phyloP scores from a whole-genome alignment of 768 basidiomycete genomes.

The Lanmaoa rubissima region DNA sequence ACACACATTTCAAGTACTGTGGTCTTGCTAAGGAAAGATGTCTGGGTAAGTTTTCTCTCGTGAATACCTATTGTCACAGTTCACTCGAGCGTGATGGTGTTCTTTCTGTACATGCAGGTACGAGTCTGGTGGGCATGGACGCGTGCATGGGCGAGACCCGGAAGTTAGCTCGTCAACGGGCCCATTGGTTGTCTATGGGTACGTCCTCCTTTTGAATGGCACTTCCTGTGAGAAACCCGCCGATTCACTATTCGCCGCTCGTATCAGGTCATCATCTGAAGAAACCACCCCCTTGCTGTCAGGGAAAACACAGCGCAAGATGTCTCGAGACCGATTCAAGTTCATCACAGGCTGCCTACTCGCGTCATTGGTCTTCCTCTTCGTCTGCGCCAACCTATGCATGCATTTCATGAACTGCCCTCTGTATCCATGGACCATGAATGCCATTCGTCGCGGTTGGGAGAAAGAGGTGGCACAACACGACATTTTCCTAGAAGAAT shows the following conservation, averaged over 20 bases:
- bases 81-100: neutral
- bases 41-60: neutral
- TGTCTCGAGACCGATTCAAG: neutral
- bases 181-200: neutral
- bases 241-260: too few species aligned
- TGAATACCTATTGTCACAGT: neutral
- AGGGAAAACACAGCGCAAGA: neutral
- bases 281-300: conserved; percentile 10
- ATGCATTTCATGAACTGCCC: conserved; percentile 12
- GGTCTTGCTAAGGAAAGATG: neutral
- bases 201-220: neutral
- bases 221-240: neutral
- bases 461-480: conserved; percentile 1
- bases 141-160: too few species aligned
- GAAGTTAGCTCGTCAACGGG: neutral
- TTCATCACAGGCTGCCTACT: neutral
- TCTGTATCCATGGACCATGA: conserved; percentile 10
- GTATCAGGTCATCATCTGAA: neutral
- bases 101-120: neutral
- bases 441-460: conserved; percentile 10
- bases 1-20: neutral
- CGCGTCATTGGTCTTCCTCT: neutral
- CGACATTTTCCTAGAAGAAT: neutral
- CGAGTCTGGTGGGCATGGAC: neutral
- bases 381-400: neutral